Base-by-base conservation (phyloP, 495 filamentous ascomycete genomes). In the Parmelia sp. region DNA sequence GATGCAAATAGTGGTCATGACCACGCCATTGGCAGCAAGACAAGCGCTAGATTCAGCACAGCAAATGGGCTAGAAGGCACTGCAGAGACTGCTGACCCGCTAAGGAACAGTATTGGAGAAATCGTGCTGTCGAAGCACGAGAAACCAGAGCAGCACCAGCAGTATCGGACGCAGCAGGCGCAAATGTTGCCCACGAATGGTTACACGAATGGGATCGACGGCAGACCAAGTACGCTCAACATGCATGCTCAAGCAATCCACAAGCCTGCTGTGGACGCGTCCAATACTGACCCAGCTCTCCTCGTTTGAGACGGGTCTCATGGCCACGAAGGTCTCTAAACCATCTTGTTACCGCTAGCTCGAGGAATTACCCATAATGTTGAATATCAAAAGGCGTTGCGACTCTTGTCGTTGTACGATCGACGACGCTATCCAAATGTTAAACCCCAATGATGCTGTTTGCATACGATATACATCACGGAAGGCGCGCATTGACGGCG, bases 201-300 rank as follows among this genome's bases (percentile, higher is more conserved):
- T n/a, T 42, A n/a, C 21, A 44, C 19, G 39, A 57, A 57, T 19
- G 61, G 53, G 11, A 36, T 33, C 11, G n/a, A 12, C 27, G 4
- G 49, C 40, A 57, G 51, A 57, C 25, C 27, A 36, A 45, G 56
- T 31, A 31, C 53, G 23, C 3, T 39, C 49, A 23, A 29, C n/a
- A 36, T 42, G 49, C 47, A 57, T 23, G 15, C 42, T 17, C 47
- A 57, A 9, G 51, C 49, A 31, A 40, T 40, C 9, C 25, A 39
- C 0, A 39, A 21, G 27, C 35, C 51, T 31, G 17, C 5, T 35
- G 9, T 57, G 23, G 36, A 29, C 21, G 57, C 40, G 19, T 31
- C 61, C 19, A 57, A 63, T 19, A 56, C 56, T 5, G 61, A 63
- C 42, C 61, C 61, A 37, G 51, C 61, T 14, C 61, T 63, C 1